These are phyloP conservation scores for Boletus subparvulus DNA, from an alignment of 768 basidiomycete genomes.

Conservation along the genomic window DNA sequence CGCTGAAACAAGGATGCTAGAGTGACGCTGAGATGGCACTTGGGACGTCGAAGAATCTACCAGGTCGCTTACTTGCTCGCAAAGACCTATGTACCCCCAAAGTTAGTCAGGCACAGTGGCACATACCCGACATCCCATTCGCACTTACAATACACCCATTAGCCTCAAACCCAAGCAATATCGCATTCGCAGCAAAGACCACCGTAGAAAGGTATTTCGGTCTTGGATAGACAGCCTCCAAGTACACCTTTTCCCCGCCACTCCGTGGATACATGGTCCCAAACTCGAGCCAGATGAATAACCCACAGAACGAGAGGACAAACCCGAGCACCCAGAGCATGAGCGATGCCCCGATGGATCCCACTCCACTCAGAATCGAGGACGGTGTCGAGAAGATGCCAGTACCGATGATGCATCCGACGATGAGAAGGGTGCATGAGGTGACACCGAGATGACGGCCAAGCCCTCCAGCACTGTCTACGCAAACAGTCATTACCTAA, in stretches of 20 bases:
- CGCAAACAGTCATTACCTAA: background rate
- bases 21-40: background rate
- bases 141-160: conserved; percentile 47
- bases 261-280: conserved; percentile 63
- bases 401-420: conserved; percentile 57
- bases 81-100: conserved; percentile 23
- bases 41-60: background rate
- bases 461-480: conserved; percentile 53
- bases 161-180: conserved; percentile 43
- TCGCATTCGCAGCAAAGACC: conserved; percentile 49
- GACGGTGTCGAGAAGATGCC: conserved; percentile 63
- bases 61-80: conserved; percentile 30
- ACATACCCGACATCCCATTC: too few relatives aligned
- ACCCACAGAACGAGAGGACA: conserved; percentile 53
- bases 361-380: conserved; percentile 52
- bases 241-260: conserved; percentile 63
- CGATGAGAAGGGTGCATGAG: conserved; percentile 54
- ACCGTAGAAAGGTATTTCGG: conserved; percentile 49
- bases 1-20: conserved; percentile 51
- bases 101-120: background rate
- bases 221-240: conserved; percentile 52
- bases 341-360: conserved; percentile 57
- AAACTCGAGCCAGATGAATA: conserved; percentile 62
- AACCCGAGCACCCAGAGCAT: conserved; percentile 68
- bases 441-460: conserved; percentile 55